Conservation (phyloP, 1,284 basidiomycete species). For the Grifola frondosa region DNA sequence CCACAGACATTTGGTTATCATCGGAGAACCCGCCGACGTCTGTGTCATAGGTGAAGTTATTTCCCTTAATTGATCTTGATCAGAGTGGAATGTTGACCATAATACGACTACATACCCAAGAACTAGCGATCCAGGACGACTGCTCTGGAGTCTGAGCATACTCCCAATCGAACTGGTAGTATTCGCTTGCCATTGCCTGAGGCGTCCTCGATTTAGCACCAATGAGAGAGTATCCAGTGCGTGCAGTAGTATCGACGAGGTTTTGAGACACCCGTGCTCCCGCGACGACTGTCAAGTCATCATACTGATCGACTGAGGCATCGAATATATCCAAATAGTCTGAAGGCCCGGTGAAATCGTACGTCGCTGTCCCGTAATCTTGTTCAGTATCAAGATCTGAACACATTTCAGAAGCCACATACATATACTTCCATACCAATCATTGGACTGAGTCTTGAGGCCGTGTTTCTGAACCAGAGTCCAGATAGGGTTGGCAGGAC, state of each 20-base stretch:
- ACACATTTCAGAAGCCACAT: constrained; percentile 16
- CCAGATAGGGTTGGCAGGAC: constrained; percentile 60
- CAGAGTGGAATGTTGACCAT: too few relatives aligned
- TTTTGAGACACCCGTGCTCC: constrained; percentile 22
- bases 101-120: constrained; percentile 44
- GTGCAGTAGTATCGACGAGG: constrained; percentile 48
- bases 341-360: constrained; percentile 45
- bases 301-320: constrained; percentile 41
- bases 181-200: constrained; percentile 52
- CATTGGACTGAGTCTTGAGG: constrained; percentile 45
- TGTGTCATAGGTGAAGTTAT: constrained; percentile 62
- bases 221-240: constrained; percentile 48
- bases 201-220: constrained; percentile 43
- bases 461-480: constrained; percentile 54
- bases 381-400: neutral
- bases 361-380: constrained; percentile 48
- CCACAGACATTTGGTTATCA: constrained; percentile 53
- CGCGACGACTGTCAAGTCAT: constrained; percentile 39
- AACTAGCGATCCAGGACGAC: constrained; percentile 60
- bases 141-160: constrained; percentile 58
- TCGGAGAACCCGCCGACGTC: constrained; percentile 58
- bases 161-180: constrained; percentile 56
- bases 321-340: constrained; percentile 49
- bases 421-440: constrained; percentile 51
- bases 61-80: too few relatives aligned